Base-by-base conservation (phyloP, 176 grass and related monocot genomes). In the Zoysia japonica region DNA sequence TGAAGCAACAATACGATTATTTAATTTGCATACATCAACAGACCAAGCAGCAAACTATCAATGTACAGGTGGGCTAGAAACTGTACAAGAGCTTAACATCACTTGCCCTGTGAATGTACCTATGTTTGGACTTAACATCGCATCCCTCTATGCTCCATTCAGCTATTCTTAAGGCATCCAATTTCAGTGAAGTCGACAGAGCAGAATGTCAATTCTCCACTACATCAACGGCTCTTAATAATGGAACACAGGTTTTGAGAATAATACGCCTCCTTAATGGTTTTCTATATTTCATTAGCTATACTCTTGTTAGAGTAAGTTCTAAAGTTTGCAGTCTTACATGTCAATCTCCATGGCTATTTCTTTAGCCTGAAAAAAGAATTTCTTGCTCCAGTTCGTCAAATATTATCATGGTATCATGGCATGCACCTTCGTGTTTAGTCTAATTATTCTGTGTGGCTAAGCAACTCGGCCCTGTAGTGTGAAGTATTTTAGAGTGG, bases 101-200 rank as follows among this genome's bases (percentile, higher is more conserved):
- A 41, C 3, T 65, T 68, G 59, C 46, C 17, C 43, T 82, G 48
- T 63, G 37, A 16, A 71, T 49, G 42, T 51, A 42, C 2, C 4
- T 28, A 3, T 85, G 46, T 85, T 55, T 47, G 51, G 14, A 38
- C 6, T 63, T 75, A 73, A 87, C 61, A 65, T 47, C 28, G 28
- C 28, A 28, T 88, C 65, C 38, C 5, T 68, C 16, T 81, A 61
- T 86, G 64, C 47, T 76, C 44, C 47, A 65, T 67, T 76, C 77
- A 98, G 95, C 92, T 66, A 98, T 98, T 87, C 76, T 98, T 43
- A 98, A 98, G 79, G 90, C 37, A 39, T 89, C 92, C 14, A 88
- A 98, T 85, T 98, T 84, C 66, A 79, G 67, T 83, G 88, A 92
- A 82, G 60, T 85, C 66, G 95, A 97, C 61, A 79, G 81, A 79